Evolutionary conservation across 257 asterid genomes (phyloP), one percentile per base, ranked within the genome.

Genomic region (Fraxinus cuspidata): DNA sequence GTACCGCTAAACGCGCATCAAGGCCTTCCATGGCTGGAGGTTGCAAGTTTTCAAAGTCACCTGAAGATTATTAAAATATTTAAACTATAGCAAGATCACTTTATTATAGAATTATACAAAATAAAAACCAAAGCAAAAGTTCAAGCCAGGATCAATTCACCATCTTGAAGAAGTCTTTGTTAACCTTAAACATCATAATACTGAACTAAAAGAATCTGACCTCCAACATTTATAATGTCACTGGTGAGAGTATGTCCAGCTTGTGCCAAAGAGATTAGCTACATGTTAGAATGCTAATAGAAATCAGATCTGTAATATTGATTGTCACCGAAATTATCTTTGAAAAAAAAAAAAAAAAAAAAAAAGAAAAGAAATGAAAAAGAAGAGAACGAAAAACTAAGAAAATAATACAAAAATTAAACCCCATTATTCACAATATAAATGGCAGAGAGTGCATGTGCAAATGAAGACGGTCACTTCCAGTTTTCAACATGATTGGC

Each of bases 21-120:
- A 95, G 83, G 70, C 97, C 98, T 72, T 90, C 98, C 97, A 95
- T 79, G 35, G 79, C 72, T 4, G 99, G 99, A 74, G 96, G 96
- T 74, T 84, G 86, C 90, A 95, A 83, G 86, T 86, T 88, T 71
- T 87, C 98, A 65, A 90, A 85, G 85, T 90, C 97, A 81, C 90
- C 99, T 93, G 90, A 86, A 78, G 60, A 77, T 29, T 56, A 79
- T 80, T 84, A 70, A 78, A 40, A 81, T 70, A 47, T 47, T 27
- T 79, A 49, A 79, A 79, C 44, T n/a, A 58, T 64, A 71, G 76
- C 71, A 83, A 35, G 47, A 79, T 69, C 77, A 70, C 18, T 31
- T 68, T 25, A 63, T 25, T 56, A 27, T 31, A 40, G 25, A 19
- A 16, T 1, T 15, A 6, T 29, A 66, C 75, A 74, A 70, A 74